Conservation (phyloP, 2,329 filamentous ascomycete species). For the Venturia effusa region DNA sequence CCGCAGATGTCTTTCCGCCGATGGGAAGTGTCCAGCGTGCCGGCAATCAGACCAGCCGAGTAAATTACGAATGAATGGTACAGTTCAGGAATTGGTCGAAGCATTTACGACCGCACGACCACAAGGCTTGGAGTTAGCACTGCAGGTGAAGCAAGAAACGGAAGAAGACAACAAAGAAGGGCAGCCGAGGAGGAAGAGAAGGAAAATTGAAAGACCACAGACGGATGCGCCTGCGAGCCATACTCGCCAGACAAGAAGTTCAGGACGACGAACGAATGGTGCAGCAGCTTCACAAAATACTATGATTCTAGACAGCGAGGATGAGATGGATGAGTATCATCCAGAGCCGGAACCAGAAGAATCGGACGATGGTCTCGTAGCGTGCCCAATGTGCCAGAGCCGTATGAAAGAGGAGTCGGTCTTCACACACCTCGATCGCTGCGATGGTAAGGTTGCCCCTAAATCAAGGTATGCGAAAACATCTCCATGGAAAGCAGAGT, state of each 20-base stretch:
- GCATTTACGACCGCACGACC: conserved; percentile 59
- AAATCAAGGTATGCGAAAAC: conserved; percentile 16
- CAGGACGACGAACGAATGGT: conserved; percentile 22
- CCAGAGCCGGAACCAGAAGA: conserved; percentile 5
- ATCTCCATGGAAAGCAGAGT: background rate
- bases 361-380: conserved; percentile 62
- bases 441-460: conserved; percentile 25
- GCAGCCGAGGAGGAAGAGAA: conserved; percentile 20
- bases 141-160: conserved; percentile 19
- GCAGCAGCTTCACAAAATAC: conserved; percentile 17
- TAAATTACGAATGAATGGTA: conserved; percentile 74
- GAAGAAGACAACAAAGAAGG: conserved; percentile 27
- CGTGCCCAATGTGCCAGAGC: conserved; percentile 70
- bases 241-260: conserved; percentile 26
- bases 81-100: conserved; percentile 73
- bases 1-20: conserved; percentile 67
- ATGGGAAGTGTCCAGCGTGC: conserved; percentile 83
- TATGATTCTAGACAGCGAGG: conserved; percentile 24
- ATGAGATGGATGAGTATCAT: conserved; percentile 27
- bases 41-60: conserved; percentile 69
- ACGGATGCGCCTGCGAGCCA: background rate
- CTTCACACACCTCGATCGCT: conserved; percentile 70
- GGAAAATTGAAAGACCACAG: conserved; percentile 13
- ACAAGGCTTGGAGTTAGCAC: conserved; percentile 54
- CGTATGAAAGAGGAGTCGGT: conserved; percentile 73